Conservation (phyloP, 164 flowering plant species). For the Dillenia suffruticosa region DNA sequence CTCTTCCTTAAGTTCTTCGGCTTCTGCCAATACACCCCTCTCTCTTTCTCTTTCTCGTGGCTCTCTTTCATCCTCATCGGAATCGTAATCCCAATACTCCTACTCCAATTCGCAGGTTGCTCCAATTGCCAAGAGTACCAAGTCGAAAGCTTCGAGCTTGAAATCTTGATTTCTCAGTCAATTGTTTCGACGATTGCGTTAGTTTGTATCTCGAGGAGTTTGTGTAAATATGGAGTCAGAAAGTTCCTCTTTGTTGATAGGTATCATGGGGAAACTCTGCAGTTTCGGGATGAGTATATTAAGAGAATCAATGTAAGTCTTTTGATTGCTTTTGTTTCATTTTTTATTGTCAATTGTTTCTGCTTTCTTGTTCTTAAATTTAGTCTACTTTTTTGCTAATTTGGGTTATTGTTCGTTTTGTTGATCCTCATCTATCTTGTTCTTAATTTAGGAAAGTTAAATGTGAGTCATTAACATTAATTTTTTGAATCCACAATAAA, state of each 20-base stretch:
- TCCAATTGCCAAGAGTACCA: conserved; percentile 1
- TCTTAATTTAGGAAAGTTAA: no score
- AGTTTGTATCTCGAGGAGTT: conserved; percentile 18
- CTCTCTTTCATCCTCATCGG: no score
- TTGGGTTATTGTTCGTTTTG: background rate
- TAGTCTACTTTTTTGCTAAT: background rate
- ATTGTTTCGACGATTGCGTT: conserved; percentile 19
- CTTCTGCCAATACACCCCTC: no score
- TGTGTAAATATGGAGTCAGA: conserved; percentile 22
- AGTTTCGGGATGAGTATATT: conserved; percentile 13
- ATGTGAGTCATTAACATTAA: no score
- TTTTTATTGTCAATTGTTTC: background rate
- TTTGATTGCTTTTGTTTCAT: background rate
- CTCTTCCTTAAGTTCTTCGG: no score
- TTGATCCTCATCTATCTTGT: no score
- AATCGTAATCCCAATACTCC: no score
- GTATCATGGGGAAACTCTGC: conserved; percentile 8
- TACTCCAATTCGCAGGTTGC: no score
- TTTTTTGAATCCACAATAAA: no score
- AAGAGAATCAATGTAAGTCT: conserved; percentile 18
- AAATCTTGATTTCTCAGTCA: conserved; percentile 12
- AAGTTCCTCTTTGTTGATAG: conserved; percentile 19
- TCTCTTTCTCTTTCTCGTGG: no score
- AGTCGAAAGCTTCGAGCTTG: conserved; percentile 20
- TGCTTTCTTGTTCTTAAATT: background rate